Base-by-base conservation (phyloP, 2,329 filamentous ascomycete species). In the Fusarium nematophilum region DNA sequence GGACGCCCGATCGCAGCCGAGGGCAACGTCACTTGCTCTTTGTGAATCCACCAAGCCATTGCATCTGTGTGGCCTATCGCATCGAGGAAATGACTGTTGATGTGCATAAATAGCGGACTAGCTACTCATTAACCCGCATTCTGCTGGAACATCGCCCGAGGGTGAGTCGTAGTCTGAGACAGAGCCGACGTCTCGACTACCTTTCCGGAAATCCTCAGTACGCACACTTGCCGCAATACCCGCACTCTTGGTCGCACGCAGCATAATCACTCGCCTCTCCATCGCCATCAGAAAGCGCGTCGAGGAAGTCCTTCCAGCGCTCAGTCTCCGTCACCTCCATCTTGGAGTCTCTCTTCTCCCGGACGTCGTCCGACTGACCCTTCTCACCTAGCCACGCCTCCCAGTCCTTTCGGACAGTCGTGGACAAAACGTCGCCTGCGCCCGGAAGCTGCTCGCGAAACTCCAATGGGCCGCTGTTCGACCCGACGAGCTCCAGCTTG, bases 161-260 rank as follows among this genome's bases (percentile, higher is more conserved):
- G 21, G 4, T 21, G 21, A 21, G 21, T 21, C 21, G 21, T 21
- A 6, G 21, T 6, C 21, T 21, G 21, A 21, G 21, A 21, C 21
- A 21, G 21, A 21, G n/a, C n/a, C n/a, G 21, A 21, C 21, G 21
- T 55, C 21, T 53, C 30, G 47, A 45, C 25, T 21, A 21, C 21
- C n/a, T n/a, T n/a, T 21, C 21, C 4, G 21, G 21, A 21, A 21
- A 10, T 10, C 21, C 29, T 59, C 30, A 64, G 11, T 57, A 66
- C 13, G 27, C 33, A 23, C 69, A 71, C 40, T 61, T 57, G 8
- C 70, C 70, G 15, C 68, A 72, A 34, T 72, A 72, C 18, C 66
- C 67, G 31, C 70, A 72, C 43, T 71, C 66, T n/a, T 33, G 30
- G 53, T 70, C 66, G 38, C 70, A 72, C 1, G 66, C 68, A 18